A percentile compares a stretch with the other conserved stretches of the same genome.
phyloP scores from a whole-genome alignment of 495 filamentous ascomycete genomes.

The Cladorrhinum samala region DNA sequence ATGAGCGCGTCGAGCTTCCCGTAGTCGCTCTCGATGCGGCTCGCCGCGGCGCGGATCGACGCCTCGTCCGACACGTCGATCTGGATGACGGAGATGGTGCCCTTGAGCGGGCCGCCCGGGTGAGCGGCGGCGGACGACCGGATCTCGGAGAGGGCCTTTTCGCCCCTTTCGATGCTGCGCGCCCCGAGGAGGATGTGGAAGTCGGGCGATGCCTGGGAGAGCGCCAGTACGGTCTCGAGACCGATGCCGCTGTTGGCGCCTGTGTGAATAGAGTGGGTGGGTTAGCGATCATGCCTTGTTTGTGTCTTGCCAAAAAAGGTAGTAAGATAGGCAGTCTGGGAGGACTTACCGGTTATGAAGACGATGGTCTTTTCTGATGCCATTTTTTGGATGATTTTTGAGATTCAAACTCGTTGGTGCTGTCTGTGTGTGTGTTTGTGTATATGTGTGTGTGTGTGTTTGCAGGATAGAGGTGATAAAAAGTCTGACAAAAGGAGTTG shows the following conservation, averaged over 20 bases:
- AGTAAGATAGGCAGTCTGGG: background rate
- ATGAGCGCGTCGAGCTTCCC: slow-evolving; percentile 43
- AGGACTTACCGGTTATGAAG: slow-evolving; percentile 30
- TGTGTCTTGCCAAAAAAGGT: background rate
- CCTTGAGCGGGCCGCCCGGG: slow-evolving; percentile 15
- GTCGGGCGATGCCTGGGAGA: slow-evolving; percentile 29
- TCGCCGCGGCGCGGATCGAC: slow-evolving; percentile 35
- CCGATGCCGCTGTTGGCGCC: slow-evolving; percentile 49
- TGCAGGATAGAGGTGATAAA: too few species aligned
- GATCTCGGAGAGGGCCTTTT: slow-evolving; percentile 35
- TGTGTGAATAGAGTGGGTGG: too few species aligned
- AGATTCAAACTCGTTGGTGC: too few species aligned
- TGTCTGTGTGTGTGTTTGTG: too few species aligned
- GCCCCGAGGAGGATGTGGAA: slow-evolving; percentile 44
- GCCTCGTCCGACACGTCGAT: slow-evolving; percentile 42
- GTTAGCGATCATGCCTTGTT: too few species aligned
- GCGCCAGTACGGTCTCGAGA: slow-evolving; percentile 38
- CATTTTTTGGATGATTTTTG: slow-evolving; percentile 12
- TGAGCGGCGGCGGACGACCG: slow-evolving; percentile 6
- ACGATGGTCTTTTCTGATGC: slow-evolving; percentile 25
- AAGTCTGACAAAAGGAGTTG: too few species aligned
- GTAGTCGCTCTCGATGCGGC: slow-evolving; percentile 26
- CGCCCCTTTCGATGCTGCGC: slow-evolving; percentile 37
- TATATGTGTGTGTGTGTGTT: too few species aligned
- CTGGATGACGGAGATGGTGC: slow-evolving; percentile 31